Base-by-base conservation (phyloP, 225 moss, liverwort and hornwort genomes). In the Lunularia cruciata region DNA sequence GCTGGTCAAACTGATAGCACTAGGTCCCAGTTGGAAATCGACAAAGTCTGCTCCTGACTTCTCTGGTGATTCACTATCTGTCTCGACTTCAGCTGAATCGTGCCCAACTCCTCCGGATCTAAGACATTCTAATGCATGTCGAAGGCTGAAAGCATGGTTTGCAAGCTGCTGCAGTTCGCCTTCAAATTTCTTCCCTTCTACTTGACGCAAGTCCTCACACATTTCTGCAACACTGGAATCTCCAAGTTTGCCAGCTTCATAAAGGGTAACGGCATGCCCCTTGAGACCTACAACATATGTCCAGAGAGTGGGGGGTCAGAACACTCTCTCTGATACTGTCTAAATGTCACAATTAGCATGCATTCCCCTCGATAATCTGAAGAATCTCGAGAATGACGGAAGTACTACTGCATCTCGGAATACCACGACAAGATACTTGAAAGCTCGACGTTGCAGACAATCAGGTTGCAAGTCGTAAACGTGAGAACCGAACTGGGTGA, bases 101-200 rank as follows among this genome's bases (percentile, higher is more conserved):
- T 59, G 34, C 71, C 77, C 85, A 65, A 67, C 81, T 46, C 86
- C 89, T 77, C 89, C 91, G 38, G 83, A 83, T 59, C 89, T 83
- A 65, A 98, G 88, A 70, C 98, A 93, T 74, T 98, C 98, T 57
- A 98, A 78, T 60, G 91, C 98, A 75, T 89, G 89, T 57, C 96
- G 84, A 62, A 98, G 88, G 73, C 98, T 98, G 51, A 98, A 98
- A 46, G 98, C 98, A 85, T 98, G 93, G 76, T 98, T 81, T 16
- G 98, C 98, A 56, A 98, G 84, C 63, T 98, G 80, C 76, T 98
- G 98, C 72, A 98, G 45, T 76, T 98, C 98, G 70, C 98, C 98
- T 83, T 98, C 98, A 81, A 98, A 87, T 77, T 89, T 93, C 15
- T 89, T 89, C 48, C 98, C 98, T 74, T 98, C 98, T 49, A 98